Conservation (phyloP, 2,329 filamentous ascomycete genomes). For the Talaromyces sp. region DNA sequence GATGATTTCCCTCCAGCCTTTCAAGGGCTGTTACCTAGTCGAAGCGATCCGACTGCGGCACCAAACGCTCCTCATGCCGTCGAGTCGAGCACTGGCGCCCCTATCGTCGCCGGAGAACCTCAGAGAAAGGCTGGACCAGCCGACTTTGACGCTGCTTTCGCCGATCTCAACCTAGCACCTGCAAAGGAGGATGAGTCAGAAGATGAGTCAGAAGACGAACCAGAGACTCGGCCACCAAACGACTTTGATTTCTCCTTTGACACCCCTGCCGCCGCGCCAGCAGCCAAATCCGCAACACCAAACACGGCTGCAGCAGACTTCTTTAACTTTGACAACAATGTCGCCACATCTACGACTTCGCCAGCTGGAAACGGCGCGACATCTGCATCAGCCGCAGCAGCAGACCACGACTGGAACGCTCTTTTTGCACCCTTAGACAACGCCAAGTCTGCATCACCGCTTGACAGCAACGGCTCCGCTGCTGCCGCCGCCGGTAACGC, state of each 20-base stretch:
- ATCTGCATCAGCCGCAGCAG: constrained; percentile 36
- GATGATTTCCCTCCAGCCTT: constrained; percentile 37
- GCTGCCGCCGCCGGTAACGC: background rate
- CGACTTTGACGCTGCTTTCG: constrained; percentile 48
- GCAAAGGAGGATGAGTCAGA: constrained; percentile 44
- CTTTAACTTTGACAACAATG: constrained; percentile 37
- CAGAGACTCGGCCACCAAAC: constrained; percentile 28
- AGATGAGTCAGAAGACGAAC: constrained; percentile 57
- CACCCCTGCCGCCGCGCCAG: constrained; percentile 28
- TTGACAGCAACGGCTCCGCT: constrained; percentile 14
- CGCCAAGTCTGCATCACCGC: constrained; percentile 19
- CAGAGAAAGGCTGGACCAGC: constrained; percentile 34
- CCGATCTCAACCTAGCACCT: constrained; percentile 42
- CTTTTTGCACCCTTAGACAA: constrained; percentile 77
- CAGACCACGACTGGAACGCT: constrained; percentile 82
- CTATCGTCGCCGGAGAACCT: constrained; percentile 36
- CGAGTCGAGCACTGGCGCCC: constrained; percentile 34
- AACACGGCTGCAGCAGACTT: constrained; percentile 34
- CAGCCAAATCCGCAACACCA: constrained; percentile 19
- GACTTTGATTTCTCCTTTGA: constrained; percentile 49
- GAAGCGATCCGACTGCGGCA: constrained; percentile 37
- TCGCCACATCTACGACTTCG: constrained; percentile 36
- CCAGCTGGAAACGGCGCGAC: constrained; percentile 36
- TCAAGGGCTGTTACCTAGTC: constrained; percentile 39
- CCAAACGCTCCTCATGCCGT: constrained; percentile 40